A percentile compares a stretch with the other conserved stretches of the same genome.
Evolutionary conservation across 1,284 basidiomycete species (phyloP).

Genomic region (Leccinum solheimii): DNA sequence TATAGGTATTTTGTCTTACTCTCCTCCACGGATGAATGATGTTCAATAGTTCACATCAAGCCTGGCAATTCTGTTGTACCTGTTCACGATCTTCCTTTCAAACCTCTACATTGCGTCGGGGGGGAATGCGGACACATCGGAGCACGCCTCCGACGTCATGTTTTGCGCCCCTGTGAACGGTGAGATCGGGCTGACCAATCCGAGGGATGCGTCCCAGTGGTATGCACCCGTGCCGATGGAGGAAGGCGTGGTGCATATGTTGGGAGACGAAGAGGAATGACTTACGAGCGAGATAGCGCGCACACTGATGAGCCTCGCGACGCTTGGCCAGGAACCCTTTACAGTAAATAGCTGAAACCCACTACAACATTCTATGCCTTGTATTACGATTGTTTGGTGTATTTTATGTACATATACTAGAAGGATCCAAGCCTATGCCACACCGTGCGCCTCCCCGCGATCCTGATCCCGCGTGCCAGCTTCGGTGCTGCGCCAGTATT

Average conservation of each 20-base stretch:
- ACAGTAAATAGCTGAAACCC: too few relatives aligned
- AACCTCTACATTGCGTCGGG: constrained; percentile 64
- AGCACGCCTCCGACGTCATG: constrained; percentile 10
- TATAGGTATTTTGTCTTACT: constrained; percentile 51
- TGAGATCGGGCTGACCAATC: constrained; percentile 35
- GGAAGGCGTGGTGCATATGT: constrained; percentile 32
- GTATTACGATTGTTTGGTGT: neutral
- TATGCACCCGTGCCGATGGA: constrained; percentile 40
- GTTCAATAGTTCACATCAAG: constrained; percentile 34
- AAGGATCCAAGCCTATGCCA: too few relatives aligned
- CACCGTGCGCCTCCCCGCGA: too few relatives aligned
- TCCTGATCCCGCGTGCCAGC: too few relatives aligned
- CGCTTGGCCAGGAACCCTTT: neutral
- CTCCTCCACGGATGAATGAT: neutral
- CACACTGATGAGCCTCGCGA: neutral
- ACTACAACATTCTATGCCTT: neutral
- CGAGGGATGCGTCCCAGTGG: constrained; percentile 36
- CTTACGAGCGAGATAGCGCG: neutral
- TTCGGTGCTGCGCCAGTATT: too few relatives aligned
- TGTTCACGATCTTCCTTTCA: constrained; percentile 62
- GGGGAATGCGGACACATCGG: constrained; percentile 45
- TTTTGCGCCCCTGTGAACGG: constrained; percentile 24
- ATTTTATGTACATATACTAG: neutral
- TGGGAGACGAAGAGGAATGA: constrained; percentile 37
- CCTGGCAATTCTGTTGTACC: constrained; percentile 75